These are phyloP conservation scores for Prunus salicina DNA, from an alignment of 306 rosid genomes.

Conservation along the genomic window DNA sequence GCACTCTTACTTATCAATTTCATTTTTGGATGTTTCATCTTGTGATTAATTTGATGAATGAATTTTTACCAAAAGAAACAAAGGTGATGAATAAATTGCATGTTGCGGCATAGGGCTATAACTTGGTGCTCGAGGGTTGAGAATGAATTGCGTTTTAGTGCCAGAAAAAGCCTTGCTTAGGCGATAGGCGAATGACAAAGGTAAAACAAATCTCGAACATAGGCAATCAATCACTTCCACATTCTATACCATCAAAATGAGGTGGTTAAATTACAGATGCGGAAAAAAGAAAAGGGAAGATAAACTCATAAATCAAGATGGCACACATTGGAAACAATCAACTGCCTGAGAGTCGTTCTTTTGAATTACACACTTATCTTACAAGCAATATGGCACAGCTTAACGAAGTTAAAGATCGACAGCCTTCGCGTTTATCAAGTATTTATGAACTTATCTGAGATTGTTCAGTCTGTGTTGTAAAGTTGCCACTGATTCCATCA, in stretches of 20 bases:
- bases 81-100: not conserved
- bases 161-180: not conserved
- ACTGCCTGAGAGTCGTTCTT: conserved; percentile 7
- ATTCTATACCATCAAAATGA: not conserved
- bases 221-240: not conserved
- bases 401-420: not conserved
- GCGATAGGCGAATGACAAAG: not conserved
- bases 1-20: not conserved
- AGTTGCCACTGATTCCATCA: conserved; percentile 19
- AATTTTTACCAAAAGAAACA: not conserved
- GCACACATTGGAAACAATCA: conserved; percentile 19
- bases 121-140: not conserved
- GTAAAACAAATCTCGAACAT: not conserved
- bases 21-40: not conserved
- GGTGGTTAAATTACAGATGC: not conserved
- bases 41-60: not conserved
- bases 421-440: conserved; percentile 2
- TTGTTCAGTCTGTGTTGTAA: conserved; percentile 3
- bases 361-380: not conserved
- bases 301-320: not conserved
- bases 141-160: not conserved
- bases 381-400: conserved; percentile 5
- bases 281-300: not conserved
- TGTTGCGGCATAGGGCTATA: not conserved
- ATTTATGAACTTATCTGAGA: conserved; percentile 12